Evolutionary conservation across 257 asterid species (phyloP), one percentile per base, ranked within the genome.

Genomic region (Solanum sejunctum): DNA sequence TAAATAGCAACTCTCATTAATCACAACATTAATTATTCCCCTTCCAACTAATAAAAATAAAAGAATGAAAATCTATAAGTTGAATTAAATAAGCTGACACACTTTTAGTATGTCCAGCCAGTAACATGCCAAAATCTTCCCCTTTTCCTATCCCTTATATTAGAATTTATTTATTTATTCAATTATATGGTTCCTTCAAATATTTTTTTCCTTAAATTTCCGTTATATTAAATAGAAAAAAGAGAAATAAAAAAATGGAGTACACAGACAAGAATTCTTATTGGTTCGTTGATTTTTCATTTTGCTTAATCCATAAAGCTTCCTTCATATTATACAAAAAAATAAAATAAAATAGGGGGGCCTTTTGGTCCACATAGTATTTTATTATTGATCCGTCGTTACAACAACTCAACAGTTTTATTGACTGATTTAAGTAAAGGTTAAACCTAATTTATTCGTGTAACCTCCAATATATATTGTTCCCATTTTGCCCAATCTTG

Each of bases 361-460:
- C 7, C 43, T 4, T 49, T 70, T 49, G 61, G 81, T 75, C 61
- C 23, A 23, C 23, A 13, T 49, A 9, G 23, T 75, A 75, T 23
- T 75, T 75, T 75, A 52, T 32, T 12, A 64, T 18, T 16, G 23
- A 71, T 55, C 28, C 16, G 84, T 80, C 82, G 86, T 88, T 85
- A 88, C 91, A 89, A 86, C 87, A 66, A 87, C 54, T 70, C 67
- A 81, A 52, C 87, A 87, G 73, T 87, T 87, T 86, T 83, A 86
- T 89, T 85, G 86, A 89, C 88, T 86, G 47, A 80, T 6, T 23
- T 86, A 83, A 88, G 86, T 71, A 88, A 66, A 86, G 85, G 71
- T 87, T 87, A 80, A 32, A 66, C 84, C 85, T 73, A 84, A 51
- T 16, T 58, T 84, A 82, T 85, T 69, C 57, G 49, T 4, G 89